Evolutionary conservation across 2,329 filamentous ascomycete genomes (phyloP).

Genomic region (Pseudocercospora fijiensis): DNA sequence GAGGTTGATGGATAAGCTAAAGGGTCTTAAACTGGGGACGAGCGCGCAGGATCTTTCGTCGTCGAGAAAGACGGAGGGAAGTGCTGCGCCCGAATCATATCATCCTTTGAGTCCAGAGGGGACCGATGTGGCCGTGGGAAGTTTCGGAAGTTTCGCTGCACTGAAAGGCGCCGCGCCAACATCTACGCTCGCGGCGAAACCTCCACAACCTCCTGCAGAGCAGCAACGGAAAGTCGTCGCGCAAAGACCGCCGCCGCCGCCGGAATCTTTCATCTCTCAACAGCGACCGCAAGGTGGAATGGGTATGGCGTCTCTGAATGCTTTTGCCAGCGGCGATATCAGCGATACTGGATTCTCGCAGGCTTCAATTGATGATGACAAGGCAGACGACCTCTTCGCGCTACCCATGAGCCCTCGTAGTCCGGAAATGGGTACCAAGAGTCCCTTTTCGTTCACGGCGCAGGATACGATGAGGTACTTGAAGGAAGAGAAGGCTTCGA

Average conservation of each 20-base stretch:
- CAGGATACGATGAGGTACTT: conserved; percentile 41
- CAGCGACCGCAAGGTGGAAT: conserved; percentile 40
- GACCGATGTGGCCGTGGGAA: conserved; percentile 63
- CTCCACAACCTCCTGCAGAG: conserved; percentile 36
- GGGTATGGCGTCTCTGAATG: conserved; percentile 49
- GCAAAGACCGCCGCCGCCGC: conserved; percentile 35
- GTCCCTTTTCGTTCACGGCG: conserved; percentile 68
- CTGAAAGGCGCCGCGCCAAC: conserved; percentile 51
- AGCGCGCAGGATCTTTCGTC: conserved; percentile 44
- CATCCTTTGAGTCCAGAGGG: conserved; percentile 62
- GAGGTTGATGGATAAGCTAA: conserved; percentile 74
- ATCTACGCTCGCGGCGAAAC: conserved; percentile 46
- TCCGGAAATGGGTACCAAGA: conserved; percentile 74
- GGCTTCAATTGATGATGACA: conserved; percentile 48
- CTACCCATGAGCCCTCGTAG: conserved; percentile 82
- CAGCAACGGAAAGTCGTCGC: conserved; percentile 28
- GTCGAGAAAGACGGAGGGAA: conserved; percentile 31
- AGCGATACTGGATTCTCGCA: conserved; percentile 24
- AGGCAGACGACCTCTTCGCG: conserved; percentile 81
- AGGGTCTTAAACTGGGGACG: conserved; percentile 74
- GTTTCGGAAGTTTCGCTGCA: conserved; percentile 57
- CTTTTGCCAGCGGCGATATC: conserved; percentile 40
- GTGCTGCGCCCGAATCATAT: conserved; percentile 36
- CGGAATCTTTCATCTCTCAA: conserved; percentile 42
- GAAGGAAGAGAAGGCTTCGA: conserved; percentile 14